Conservation (phyloP, 306 rosid genomes). For the Vachellia pachyceras region DNA sequence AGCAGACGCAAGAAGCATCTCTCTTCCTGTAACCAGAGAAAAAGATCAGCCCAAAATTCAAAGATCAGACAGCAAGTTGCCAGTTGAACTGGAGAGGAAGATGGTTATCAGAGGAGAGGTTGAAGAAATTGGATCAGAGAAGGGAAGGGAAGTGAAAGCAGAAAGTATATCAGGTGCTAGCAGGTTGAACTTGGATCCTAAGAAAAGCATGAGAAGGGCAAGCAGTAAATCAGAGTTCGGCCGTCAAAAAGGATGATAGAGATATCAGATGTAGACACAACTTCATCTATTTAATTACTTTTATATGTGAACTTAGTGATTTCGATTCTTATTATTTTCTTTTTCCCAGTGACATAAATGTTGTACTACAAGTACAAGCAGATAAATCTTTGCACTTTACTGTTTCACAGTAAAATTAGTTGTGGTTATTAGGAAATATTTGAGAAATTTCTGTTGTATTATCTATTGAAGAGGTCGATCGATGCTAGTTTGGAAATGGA, state of each 20-base stretch:
- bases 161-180: conserved; percentile 43
- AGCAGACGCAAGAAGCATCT: conserved; percentile 42
- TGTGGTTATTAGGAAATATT: conserved; percentile 6
- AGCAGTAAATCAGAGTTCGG: conserved; percentile 73
- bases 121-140: conserved; percentile 51
- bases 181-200: conserved; percentile 62
- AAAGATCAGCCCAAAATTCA: conserved; percentile 49
- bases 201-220: conserved; percentile 55
- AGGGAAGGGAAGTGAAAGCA: conserved; percentile 44
- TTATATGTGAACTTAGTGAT: conserved; percentile 35
- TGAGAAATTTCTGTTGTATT: not conserved
- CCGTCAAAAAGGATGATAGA: conserved; percentile 65
- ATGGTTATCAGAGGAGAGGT: conserved; percentile 47
- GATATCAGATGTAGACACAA: conserved; percentile 20
- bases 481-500: not conserved
- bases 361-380: conserved; percentile 17
- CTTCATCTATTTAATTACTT: conserved; percentile 13
- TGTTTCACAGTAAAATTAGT: conserved; percentile 12
- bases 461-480: not conserved
- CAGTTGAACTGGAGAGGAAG: conserved; percentile 54
- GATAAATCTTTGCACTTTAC: conserved; percentile 41
- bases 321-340: conserved; percentile 41
- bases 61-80: conserved; percentile 54
- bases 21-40: conserved; percentile 51
- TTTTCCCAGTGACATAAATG: conserved; percentile 41